Evolutionary conservation across 192 early-diverging fungal genomes (phyloP), one percentile per base, ranked within the genome.

Genomic region (Spizellomyces punctatus): DNA sequence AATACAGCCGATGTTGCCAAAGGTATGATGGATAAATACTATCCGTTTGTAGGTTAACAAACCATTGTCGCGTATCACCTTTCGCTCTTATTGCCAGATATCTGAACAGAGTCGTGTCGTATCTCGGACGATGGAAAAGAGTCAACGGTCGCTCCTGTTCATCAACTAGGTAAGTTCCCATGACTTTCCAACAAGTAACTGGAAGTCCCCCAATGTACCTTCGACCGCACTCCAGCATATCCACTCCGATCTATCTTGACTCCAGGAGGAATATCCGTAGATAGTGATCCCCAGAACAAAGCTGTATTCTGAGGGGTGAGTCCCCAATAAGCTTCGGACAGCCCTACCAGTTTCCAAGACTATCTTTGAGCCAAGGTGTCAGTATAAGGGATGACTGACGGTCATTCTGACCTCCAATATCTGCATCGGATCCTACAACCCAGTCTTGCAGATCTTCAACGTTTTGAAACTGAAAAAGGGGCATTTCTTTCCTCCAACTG

Each of bases 21-120:
- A 96, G 84, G 79, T 94, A 91, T 0, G 93, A 90, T 46, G 87
- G 90, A 54, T 92, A 87, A 16, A 95, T 77, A 22, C 88, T 88
- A 66, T 95, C 92, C 10, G 94, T 93, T 69, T 95, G 91, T 14
- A 98, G 76, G 74, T 98, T 98, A 64, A 98, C 93, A 86, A 95
- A 91, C 80, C 95, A 98, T 78, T 93, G 91, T 59, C 91, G 82
- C 19, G 81, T 71, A 66, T 98, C 94, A 1, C 93, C 94, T 68
- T 85, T 86, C 8, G 93, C 91, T 21, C 92, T 78, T 58, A 96
- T 58, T 1, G 89, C 87, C 46, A 98, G 79, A 74, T 95, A 98
- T 47, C 95, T 85, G 74, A 86, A 98, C 64, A 91, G 78, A 10
- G 86, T 87, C 43, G 91, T 93, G 76, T 98, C 96, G 87, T 91